Conservation (phyloP, 2,329 filamentous ascomycete genomes). For the Aspergillus oerlinghausenensis region DNA sequence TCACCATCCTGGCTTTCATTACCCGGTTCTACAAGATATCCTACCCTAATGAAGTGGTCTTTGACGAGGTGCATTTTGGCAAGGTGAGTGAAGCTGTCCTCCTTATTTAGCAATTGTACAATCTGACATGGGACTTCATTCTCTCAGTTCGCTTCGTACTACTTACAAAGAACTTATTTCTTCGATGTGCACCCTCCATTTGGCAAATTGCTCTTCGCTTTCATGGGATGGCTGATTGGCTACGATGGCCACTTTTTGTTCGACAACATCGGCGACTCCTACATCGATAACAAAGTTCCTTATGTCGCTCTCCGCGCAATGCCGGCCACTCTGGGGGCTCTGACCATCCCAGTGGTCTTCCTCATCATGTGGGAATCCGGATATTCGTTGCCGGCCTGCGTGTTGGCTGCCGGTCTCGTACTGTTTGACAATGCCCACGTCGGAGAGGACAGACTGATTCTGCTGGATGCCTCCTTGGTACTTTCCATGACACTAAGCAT, state of each 20-base stretch:
- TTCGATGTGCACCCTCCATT: conserved; percentile 99
- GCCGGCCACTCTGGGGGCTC: conserved; percentile 82
- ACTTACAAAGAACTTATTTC: conserved; percentile 96
- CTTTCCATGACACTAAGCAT: conserved; percentile 95
- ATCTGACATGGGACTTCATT: conserved; percentile 1
- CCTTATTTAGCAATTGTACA: background rate
- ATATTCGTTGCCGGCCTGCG: conserved; percentile 88
- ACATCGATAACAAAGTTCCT: conserved; percentile 93
- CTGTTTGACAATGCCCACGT: conserved; percentile 98
- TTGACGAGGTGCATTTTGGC: conserved; percentile 98
- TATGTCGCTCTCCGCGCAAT: conserved; percentile 94
- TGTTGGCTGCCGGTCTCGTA: conserved; percentile 78
- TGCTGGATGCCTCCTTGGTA: conserved; percentile 89
- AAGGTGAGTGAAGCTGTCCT: conserved; percentile 61
- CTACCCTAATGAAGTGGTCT: conserved; percentile 94
- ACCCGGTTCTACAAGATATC: conserved; percentile 95
- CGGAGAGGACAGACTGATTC: conserved; percentile 89
- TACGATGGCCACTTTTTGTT: conserved; percentile 97
- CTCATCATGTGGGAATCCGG: conserved; percentile 99
- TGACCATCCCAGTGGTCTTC: conserved; percentile 92
- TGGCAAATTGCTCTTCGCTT: conserved; percentile 93
- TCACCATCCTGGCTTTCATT: conserved; percentile 79
- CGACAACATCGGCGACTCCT: conserved; percentile 98
- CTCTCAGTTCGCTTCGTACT: conserved; percentile 57
- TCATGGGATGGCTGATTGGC: conserved; percentile 95